phyloP scores from a whole-genome alignment of 148 eudicot genomes.

The Selenicereus undatus region DNA sequence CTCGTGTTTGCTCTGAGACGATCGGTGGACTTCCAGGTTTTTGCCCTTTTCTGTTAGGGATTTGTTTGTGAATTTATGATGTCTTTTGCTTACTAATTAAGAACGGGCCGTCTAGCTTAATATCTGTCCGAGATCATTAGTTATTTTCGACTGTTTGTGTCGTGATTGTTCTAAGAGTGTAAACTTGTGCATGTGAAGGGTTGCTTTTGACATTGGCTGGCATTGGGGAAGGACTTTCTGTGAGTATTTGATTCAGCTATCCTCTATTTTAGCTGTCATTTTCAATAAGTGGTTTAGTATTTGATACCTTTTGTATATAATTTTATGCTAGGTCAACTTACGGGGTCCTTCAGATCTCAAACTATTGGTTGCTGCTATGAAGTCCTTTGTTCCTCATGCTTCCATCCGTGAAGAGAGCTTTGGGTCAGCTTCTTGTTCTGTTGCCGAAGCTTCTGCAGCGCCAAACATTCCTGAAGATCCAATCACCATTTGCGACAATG shows the following conservation, averaged over 20 bases:
- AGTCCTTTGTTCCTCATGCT: slow-evolving; percentile 68
- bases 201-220: slow-evolving; percentile 73
- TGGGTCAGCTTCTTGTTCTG: slow-evolving; percentile 29
- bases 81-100: slow-evolving; percentile 2
- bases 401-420: slow-evolving; percentile 61
- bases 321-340: slow-evolving; percentile 42
- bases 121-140: not conserved
- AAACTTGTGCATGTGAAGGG: slow-evolving; percentile 36
- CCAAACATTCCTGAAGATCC: slow-evolving; percentile 33
- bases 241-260: slow-evolving; percentile 34
- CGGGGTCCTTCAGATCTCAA: slow-evolving; percentile 74
- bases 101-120: not conserved
- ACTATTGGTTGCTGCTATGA: slow-evolving; percentile 58
- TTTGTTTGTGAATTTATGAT: not conserved
- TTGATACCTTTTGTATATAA: not conserved
- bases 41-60: not conserved
- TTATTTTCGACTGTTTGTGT: not conserved
- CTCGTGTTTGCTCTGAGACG: slow-evolving; percentile 86
- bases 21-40: slow-evolving; percentile 89
- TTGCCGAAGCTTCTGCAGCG: not conserved
- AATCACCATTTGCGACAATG: slow-evolving; percentile 41
- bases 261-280: slow-evolving; percentile 12
- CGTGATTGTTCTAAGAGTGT: slow-evolving; percentile 1
- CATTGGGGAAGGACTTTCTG: slow-evolving; percentile 63
- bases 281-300: no score